Percentiles rank a stretch among this genome's conserved stretches.
Conservation (phyloP, 2,329 filamentous ascomycete species). For the Sporothrix phasma region DNA sequence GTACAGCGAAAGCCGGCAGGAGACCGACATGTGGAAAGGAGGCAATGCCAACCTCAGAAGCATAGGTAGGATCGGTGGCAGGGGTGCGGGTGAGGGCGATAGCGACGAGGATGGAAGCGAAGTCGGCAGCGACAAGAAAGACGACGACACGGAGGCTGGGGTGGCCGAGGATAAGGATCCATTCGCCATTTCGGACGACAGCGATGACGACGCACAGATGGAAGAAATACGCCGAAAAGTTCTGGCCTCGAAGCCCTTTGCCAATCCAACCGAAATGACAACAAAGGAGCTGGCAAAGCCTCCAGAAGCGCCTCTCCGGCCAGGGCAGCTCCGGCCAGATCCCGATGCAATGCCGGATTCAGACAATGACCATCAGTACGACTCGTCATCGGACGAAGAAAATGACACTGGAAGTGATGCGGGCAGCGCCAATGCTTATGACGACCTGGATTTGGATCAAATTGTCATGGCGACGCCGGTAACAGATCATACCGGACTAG, state of each 20-base stretch:
- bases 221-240: conserved; percentile 82
- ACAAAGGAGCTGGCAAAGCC: conserved; percentile 39
- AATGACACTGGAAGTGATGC: background rate
- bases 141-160: conserved; percentile 33
- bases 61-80: conserved; percentile 28
- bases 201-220: conserved; percentile 68
- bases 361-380: conserved; percentile 38
- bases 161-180: conserved; percentile 48
- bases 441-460: conserved; percentile 77
- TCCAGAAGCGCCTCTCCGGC: conserved; percentile 53
- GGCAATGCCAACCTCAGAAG: conserved; percentile 64
- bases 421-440: conserved; percentile 40
- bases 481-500: conserved; percentile 69
- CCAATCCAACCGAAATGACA: conserved; percentile 40
- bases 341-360: conserved; percentile 63
- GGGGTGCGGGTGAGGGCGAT: conserved; percentile 32
- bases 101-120: conserved; percentile 28
- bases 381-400: conserved; percentile 1
- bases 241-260: conserved; percentile 83
- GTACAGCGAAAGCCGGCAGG: conserved; percentile 66
- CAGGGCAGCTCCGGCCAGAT: conserved; percentile 47
- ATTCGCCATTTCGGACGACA: conserved; percentile 68
- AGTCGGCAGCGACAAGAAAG: conserved; percentile 32
- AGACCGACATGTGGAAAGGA: conserved; percentile 74
- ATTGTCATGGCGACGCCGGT: conserved; percentile 88